Evolutionary conservation across 768 basidiomycete species (phyloP).

Genomic region (Leucocoprinus sp.): DNA sequence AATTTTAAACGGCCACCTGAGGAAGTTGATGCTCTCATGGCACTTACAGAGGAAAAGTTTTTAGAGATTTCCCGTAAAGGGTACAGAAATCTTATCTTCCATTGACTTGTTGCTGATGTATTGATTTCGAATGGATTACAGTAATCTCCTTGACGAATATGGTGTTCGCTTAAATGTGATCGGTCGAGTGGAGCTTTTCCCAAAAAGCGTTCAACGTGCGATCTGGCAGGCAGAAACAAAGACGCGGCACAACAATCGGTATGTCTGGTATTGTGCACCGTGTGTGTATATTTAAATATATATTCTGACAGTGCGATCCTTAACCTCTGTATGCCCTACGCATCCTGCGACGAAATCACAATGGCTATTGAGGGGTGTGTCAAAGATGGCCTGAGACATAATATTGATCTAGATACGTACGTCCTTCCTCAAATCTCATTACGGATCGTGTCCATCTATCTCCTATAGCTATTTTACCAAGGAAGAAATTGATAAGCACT

Average conservation of each 20-base stretch:
- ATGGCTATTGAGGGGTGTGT: constrained; percentile 58
- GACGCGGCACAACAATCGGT: constrained; percentile 72
- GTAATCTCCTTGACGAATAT: constrained; percentile 72
- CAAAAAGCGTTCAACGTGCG: constrained; percentile 61
- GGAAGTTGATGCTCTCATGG: constrained; percentile 86
- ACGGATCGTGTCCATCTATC: neutral
- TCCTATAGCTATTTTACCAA: constrained; percentile 43
- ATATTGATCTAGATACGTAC: constrained; percentile 16
- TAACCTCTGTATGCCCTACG: constrained; percentile 90
- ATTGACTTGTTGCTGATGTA: neutral
- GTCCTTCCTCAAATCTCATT: constrained; percentile 3
- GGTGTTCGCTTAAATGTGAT: constrained; percentile 81
- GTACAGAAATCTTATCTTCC: constrained; percentile 37
- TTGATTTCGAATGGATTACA: constrained; percentile 21
- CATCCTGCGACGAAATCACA: constrained; percentile 87
- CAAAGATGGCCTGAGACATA: constrained; percentile 25
- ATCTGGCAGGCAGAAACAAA: constrained; percentile 64
- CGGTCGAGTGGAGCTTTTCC: constrained; percentile 70
- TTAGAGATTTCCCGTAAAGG: constrained; percentile 75
- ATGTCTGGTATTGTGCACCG: constrained; percentile 12
- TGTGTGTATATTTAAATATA: constrained; percentile 30
- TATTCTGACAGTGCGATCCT: constrained; percentile 61
- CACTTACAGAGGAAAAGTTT: constrained; percentile 69
- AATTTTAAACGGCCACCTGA: constrained; percentile 86
- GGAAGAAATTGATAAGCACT: constrained; percentile 52